Evolutionary conservation across 345 rosid genomes (phyloP).

Genomic region (Eucalyptus brandiana): DNA sequence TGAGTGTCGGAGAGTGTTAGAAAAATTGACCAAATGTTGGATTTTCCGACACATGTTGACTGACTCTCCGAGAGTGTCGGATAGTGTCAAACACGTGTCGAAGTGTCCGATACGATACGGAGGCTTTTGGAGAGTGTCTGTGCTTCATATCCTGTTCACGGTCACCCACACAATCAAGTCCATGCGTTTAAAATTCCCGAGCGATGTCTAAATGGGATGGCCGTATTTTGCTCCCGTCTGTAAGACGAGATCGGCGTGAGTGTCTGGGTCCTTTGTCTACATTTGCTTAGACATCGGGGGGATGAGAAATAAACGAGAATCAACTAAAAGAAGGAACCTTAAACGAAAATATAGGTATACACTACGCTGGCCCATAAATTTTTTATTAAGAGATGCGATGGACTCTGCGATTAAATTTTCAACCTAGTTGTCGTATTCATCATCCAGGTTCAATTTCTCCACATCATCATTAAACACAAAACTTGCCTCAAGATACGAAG

Average conservation of each 20-base stretch:
- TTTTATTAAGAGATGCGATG: accelerated
- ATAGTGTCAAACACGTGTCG: too few species aligned
- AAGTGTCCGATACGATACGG: too few species aligned
- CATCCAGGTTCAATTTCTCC: background rate
- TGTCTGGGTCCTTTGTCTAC: background rate
- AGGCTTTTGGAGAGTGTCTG: too few species aligned
- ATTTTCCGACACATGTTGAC: too few species aligned
- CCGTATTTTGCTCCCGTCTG: accelerated
- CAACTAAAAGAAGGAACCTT: background rate
- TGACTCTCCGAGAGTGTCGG: too few species aligned
- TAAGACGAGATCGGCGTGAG: background rate
- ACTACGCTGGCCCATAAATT: accelerated
- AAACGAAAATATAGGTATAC: background rate
- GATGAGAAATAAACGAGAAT: background rate
- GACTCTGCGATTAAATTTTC: accelerated
- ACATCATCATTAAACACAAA: too few species aligned
- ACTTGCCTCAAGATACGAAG: accelerated
- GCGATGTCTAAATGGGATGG: accelerated
- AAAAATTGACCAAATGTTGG: too few species aligned
- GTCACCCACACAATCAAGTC: background rate
- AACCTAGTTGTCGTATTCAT: background rate
- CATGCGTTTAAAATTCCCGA: accelerated
- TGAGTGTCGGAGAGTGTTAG: too few species aligned
- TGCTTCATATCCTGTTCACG: accelerated
- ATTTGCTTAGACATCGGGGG: background rate